A percentile compares a stretch with the other conserved stretches of the same genome.
Conservation (phyloP, 2,329 filamentous ascomycete genomes). For the Paecilomyces variotii region DNA sequence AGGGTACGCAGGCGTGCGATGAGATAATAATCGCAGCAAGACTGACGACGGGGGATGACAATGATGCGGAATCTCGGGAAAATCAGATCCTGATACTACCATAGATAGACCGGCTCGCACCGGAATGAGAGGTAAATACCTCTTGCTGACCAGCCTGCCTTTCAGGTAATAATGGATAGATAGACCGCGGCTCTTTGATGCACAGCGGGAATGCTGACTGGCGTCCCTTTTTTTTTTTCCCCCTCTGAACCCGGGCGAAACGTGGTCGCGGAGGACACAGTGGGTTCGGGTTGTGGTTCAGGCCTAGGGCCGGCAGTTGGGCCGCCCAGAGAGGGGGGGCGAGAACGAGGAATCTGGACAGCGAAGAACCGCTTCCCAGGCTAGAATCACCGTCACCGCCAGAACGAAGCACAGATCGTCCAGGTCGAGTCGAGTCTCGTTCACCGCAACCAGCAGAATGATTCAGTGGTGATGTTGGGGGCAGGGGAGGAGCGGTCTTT, state of each 20-base stretch:
- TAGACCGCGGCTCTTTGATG: neutral
- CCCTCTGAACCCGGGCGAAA: neutral
- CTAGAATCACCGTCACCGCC: neutral
- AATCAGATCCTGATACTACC: neutral
- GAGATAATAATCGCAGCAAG: neutral
- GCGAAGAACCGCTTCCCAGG: neutral
- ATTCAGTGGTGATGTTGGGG: neutral
- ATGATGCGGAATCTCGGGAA: neutral
- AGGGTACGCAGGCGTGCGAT: conserved; percentile 7
- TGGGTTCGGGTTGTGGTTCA: neutral
- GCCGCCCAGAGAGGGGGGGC: neutral
- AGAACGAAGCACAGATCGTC: neutral
- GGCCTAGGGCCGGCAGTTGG: neutral
- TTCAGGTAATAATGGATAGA: neutral
- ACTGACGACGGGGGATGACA: neutral
- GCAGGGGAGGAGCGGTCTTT: no score
- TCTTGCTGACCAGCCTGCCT: neutral
- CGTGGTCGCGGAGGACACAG: neutral
- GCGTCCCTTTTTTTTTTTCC: neutral
- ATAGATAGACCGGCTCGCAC: neutral
- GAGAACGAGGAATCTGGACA: neutral
- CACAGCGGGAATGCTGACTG: neutral
- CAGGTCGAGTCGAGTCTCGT: neutral
- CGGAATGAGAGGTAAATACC: neutral
- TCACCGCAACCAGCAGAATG: neutral